Base-by-base conservation (phyloP, 2,329 filamentous ascomycete species). In the Huntiella abstrusa region DNA sequence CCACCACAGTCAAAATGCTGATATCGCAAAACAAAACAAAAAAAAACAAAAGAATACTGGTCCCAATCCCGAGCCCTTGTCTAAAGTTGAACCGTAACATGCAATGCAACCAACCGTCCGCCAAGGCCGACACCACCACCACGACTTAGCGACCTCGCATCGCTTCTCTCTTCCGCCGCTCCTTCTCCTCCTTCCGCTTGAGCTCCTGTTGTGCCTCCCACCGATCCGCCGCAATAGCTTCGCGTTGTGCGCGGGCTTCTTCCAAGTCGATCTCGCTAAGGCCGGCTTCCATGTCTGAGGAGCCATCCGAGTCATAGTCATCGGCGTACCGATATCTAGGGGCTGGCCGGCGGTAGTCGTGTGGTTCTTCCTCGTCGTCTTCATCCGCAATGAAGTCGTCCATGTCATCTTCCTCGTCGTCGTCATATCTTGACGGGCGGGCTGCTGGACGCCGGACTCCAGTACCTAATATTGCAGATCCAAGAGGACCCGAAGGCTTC, bases 221-320 rank as follows among this genome's bases (percentile, higher is more conserved):
- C 13, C 71, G 65, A 54, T 87, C 83, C 57, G 87, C 83, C 41
- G 69, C 68, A 39, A 71, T 72, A 17, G 80, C 83, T 46, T 70
- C 66, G 28, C 64, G 60, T 50, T 78, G 70, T 2, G 81, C 79
- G 43, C 64, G 57, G 41, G 67, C 64, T 58, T 88, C 83, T 58
- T 88, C 83, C 33, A 70, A 64, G 51, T 85, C 80, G 45, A 87
- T 73, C 53, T 86, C 81, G 50, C 77, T 78, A 34, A 80, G 58
- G 33, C 80, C 80, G 2, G 80, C 83, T 58, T 86, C 81, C 79
- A 86, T 86, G 54, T 84, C 82, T 4, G 79, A 83, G 4, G 77
- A 81, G 4, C 58, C 74, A 46, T 80, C 80, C 1, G 75, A 77
- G 2, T 65, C 70, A 52, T 82, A 79, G 41, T 66, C 67, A 51